phyloP scores from a whole-genome alignment of 495 filamentous ascomycete genomes.

The Neurospora sp. region DNA sequence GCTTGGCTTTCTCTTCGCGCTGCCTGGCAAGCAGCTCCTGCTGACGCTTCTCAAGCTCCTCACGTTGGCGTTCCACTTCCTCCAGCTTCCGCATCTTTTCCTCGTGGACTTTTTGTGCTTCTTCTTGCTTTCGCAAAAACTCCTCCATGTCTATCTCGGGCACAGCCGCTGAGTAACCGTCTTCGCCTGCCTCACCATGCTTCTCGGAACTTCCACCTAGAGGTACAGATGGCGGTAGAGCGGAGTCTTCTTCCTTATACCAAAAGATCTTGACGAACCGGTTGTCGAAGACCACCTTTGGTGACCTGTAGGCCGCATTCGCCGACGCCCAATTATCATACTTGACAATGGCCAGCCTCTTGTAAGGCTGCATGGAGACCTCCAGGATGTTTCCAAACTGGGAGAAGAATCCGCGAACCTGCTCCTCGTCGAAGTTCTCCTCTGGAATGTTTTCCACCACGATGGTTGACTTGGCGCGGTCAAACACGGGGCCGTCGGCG shows the following conservation, averaged over 20 bases:
- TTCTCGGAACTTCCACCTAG: slow-evolving; percentile 8
- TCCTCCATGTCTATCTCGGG: slow-evolving; percentile 66
- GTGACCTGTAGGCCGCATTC: slow-evolving; percentile 74
- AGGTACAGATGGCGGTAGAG: slow-evolving; percentile 10
- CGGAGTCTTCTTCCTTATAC: slow-evolving; percentile 53
- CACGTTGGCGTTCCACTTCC: slow-evolving; percentile 59
- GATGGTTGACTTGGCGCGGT: slow-evolving; percentile 66
- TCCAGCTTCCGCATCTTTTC: slow-evolving; percentile 64
- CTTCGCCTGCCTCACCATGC: slow-evolving; percentile 6
- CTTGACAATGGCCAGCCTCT: slow-evolving; percentile 71
- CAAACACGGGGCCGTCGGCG: slow-evolving; percentile 59
- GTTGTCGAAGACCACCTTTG: slow-evolving; percentile 93
- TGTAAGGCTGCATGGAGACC: slow-evolving; percentile 65
- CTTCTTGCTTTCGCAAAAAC: slow-evolving; percentile 63
- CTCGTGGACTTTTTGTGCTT: slow-evolving; percentile 69
- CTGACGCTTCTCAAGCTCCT: slow-evolving; percentile 65
- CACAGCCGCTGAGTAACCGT: slow-evolving; percentile 27
- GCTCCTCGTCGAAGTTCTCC: slow-evolving; percentile 65
- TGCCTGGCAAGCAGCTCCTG: slow-evolving; percentile 66
- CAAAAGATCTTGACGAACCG: slow-evolving; percentile 97
- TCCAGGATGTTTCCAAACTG: slow-evolving; percentile 70
- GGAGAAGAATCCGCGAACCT: slow-evolving; percentile 72
- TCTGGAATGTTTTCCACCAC: slow-evolving; percentile 91
- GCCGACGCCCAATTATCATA: slow-evolving; percentile 64
- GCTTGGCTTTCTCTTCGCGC: slow-evolving; percentile 61